Base-by-base conservation (phyloP, 371 early-diverging fungal species). In the Mucor sp. region DNA sequence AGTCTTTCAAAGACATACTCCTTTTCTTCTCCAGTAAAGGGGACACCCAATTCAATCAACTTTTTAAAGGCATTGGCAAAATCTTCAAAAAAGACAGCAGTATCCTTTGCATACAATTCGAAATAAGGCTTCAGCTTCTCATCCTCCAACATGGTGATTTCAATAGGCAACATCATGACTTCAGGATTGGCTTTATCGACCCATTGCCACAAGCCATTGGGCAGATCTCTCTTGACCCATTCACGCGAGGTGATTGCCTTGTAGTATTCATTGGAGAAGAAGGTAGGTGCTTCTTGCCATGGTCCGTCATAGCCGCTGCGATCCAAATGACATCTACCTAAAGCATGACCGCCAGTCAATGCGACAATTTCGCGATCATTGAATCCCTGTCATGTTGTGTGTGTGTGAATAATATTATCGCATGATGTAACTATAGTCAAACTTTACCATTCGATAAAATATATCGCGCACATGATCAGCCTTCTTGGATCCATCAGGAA, bases 311-410 rank as follows among this genome's bases (percentile, higher is more conserved):
- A 97, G 17, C 98, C 98, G 66, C 90, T 89, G 63, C 96, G 92
- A 66, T 91, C 90, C 57, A 87, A 68, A 79, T 98, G 98, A 85
- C 97, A 97, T 65, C 97, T 89, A 21, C 98, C 98, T n/a, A 98
- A 77, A n/a, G 93, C 88, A 80, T 98, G 98, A 37, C 93, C 97
- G 32, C 98, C 98, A n/a, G 84, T 58, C 60, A 98, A 86, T 12
- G 96, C 97, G 61, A 93, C 94, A 72, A 96, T 96, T 74, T 98
- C 98, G 76, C 93, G 95, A 81, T 97, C 98, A 80, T 93, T 89
- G 81, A 97, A 95, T 59, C 92, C 91, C 66, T 65, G 53, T 6
- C 7, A 33, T 33, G 33, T 33, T 33, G 7, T 6, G 33, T 33
- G 7, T 7, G 4, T 33, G 33, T n/a, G n/a, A n/a, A n/a, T n/a